Percentiles rank a stretch among this genome's conserved stretches.
Conservation (phyloP, 371 early-diverging fungal genomes). For the Sporodiniella umbellata region DNA sequence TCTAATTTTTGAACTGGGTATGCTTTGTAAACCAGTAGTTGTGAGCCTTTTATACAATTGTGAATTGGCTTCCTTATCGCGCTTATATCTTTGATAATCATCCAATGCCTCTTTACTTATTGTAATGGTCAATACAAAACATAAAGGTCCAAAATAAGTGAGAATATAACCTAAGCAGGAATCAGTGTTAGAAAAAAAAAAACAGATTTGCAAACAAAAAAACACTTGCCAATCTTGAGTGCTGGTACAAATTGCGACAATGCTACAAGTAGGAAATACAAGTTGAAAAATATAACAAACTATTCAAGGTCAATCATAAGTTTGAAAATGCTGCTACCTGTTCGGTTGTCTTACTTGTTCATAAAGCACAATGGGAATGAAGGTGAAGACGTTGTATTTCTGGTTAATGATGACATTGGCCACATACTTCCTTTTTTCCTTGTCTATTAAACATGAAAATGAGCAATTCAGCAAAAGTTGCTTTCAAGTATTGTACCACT, state of each 20-base stretch:
- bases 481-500: too few species aligned
- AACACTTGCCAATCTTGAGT: conserved; percentile 68
- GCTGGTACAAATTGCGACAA: conserved; percentile 92
- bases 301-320: conserved; percentile 53
- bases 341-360: conserved; percentile 75
- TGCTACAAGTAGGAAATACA: conserved; percentile 96
- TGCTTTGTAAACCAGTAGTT: conserved; percentile 50
- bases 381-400: conserved; percentile 92
- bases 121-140: conserved; percentile 92
- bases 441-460: conserved; percentile 28
- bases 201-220: not conserved
- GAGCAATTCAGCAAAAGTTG: too few species aligned
- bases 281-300: conserved; percentile 97
- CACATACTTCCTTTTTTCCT: conserved; percentile 58
- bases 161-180: conserved; percentile 75
- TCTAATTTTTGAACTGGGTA: conserved; percentile 83
- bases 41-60: conserved; percentile 72
- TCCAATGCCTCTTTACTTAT: conserved; percentile 97
- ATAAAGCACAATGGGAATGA: conserved; percentile 89
- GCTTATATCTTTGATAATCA: conserved; percentile 87
- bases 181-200: not conserved
- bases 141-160: conserved; percentile 94
- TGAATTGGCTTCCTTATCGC: conserved; percentile 94
- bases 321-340: conserved; percentile 96
- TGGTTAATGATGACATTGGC: conserved; percentile 95